A percentile compares a stretch with the other conserved stretches of the same genome.
Conservation (phyloP, 306 rosid species). For the Rubus idaeus region DNA sequence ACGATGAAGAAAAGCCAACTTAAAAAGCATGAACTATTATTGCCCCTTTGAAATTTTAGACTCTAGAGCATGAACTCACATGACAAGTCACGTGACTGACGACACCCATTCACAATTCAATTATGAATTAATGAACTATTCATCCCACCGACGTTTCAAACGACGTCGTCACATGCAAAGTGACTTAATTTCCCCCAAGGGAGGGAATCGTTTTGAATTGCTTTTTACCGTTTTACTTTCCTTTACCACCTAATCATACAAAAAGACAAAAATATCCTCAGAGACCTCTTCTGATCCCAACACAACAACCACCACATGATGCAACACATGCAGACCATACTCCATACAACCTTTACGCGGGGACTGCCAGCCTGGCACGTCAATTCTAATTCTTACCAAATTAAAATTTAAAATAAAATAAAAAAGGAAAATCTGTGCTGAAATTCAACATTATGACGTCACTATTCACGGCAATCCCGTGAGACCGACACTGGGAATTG, state of each 20-base stretch:
- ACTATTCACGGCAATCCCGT: conserved; percentile 17
- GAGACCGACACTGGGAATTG: conserved; percentile 3
- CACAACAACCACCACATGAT: neutral
- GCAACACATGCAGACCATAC: conserved; percentile 1
- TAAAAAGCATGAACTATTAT: too few species aligned
- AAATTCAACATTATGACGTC: conserved; percentile 25
- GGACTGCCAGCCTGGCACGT: conserved; percentile 23
- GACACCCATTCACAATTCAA: neutral
- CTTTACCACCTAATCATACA: neutral
- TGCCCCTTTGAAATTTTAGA: neutral
- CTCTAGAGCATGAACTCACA: neutral
- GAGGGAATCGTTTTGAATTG: neutral
- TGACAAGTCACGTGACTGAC: conserved; percentile 10
- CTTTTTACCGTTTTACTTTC: neutral
- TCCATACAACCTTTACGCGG: conserved; percentile 10
- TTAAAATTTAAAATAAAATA: neutral
- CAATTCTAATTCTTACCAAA: neutral
- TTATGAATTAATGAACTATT: conserved; percentile 3
- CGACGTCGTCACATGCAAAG: neutral
- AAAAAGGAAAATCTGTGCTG: neutral
- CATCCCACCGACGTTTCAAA: conserved; percentile 13
- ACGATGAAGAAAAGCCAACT: neutral
- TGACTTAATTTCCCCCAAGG: conserved; percentile 5
- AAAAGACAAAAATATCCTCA: neutral
- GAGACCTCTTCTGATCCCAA: neutral